These are phyloP conservation scores for Gomphus bonarii DNA, from an alignment of 1,284 basidiomycete species.

Conservation along the genomic window DNA sequence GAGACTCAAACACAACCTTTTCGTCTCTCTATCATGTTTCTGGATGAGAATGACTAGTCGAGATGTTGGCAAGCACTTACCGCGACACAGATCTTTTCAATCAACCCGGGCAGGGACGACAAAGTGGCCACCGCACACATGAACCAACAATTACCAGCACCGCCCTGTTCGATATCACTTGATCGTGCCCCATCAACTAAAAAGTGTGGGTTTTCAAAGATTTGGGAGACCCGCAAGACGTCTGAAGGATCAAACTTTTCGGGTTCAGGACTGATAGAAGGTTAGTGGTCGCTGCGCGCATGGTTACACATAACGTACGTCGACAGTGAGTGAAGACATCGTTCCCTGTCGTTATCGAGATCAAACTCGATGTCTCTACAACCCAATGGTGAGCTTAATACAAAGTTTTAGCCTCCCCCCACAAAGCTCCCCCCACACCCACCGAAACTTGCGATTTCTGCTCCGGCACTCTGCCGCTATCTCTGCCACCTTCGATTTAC, in stretches of 20 bases:
- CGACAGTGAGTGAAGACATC: conserved; percentile 32
- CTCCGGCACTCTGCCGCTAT: conserved; percentile 21
- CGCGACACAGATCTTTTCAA: conserved; percentile 41
- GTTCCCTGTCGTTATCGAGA: conserved; percentile 31
- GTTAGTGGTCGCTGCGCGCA: background rate
- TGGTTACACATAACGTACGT: conserved; percentile 10
- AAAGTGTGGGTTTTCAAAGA: conserved; percentile 35
- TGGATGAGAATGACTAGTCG: conserved; percentile 9
- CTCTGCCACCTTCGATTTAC: conserved; percentile 18
- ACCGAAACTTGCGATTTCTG: conserved; percentile 20
- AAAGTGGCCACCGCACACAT: conserved; percentile 36
- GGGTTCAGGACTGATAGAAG: background rate
- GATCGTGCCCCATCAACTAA: conserved; percentile 27
- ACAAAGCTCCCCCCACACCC: background rate
- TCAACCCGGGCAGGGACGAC: conserved; percentile 27
- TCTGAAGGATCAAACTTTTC: conserved; percentile 28
- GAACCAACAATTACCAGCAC: conserved; percentile 39
- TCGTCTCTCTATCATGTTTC: conserved; percentile 31
- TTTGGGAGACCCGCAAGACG: conserved; percentile 32
- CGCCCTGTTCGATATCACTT: conserved; percentile 33
- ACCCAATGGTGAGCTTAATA: background rate
- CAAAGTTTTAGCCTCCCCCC: background rate
- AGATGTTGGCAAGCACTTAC: conserved; percentile 20
- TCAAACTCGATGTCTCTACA: conserved; percentile 42
- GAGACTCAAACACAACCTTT: conserved; percentile 11